These are phyloP conservation scores for Murraya koenigii DNA, from an alignment of 345 rosid genomes.

Conservation along the genomic window DNA sequence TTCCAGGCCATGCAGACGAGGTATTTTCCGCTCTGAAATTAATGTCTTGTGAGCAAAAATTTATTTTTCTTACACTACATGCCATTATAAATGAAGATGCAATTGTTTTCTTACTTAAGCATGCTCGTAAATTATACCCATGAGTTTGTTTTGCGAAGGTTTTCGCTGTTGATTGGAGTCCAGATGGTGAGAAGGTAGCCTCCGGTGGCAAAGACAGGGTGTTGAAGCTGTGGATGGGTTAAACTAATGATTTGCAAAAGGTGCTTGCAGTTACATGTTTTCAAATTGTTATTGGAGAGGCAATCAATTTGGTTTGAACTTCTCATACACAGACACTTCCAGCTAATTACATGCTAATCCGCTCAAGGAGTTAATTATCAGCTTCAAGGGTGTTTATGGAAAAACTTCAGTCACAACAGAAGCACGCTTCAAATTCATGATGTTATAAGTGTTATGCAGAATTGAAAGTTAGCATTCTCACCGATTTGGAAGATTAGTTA, in stretches of 20 bases:
- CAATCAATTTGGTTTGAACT: background rate
- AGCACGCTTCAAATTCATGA: background rate
- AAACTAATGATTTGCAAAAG: slow-evolving; percentile 12
- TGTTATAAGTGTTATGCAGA: background rate
- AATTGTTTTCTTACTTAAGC: background rate
- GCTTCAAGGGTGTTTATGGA: background rate
- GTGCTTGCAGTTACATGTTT: background rate
- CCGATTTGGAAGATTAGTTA: no score
- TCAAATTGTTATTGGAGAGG: background rate
- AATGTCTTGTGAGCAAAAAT: background rate
- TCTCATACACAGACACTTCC: background rate
- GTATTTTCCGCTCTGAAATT: slow-evolving; percentile 29
- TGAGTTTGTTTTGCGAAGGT: slow-evolving; percentile 39
- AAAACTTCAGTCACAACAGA: background rate
- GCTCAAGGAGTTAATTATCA: background rate
- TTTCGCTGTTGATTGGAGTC: slow-evolving; percentile 98
- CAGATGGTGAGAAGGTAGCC: slow-evolving; percentile 97
- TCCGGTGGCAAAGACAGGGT: slow-evolving; percentile 93
- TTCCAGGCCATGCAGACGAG: slow-evolving; percentile 98
- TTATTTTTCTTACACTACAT: background rate
- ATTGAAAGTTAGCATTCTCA: background rate
- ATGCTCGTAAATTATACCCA: slow-evolving; percentile 8
- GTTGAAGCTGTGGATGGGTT: slow-evolving; percentile 94
- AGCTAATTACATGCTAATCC: background rate
- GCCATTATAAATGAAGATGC: slow-evolving; percentile 1